Base-by-base conservation (phyloP, 2,329 filamentous ascomycete genomes). In the Talaromyces sp. region DNA sequence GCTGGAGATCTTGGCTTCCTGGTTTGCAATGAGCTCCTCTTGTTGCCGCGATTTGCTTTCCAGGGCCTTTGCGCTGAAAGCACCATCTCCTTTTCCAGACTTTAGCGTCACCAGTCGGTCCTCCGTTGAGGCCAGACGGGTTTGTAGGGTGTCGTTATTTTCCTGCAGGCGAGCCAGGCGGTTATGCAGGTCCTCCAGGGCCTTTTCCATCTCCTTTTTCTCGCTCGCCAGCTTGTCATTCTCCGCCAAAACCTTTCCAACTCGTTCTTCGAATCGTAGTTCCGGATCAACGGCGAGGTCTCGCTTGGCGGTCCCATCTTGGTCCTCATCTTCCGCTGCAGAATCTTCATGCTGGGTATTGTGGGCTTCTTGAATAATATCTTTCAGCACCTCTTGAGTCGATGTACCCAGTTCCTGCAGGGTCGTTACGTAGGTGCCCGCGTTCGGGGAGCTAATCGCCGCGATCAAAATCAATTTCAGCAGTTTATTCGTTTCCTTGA, bases 1-100 rank as follows among this genome's bases (percentile, higher is more conserved):
- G 34, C 82, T 79, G 61, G 89, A 84, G 10, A 88, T 76, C 67
- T 90, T 84, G 23, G 83, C 82, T 72, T 93, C 90, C 67, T 91
- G 85, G 28, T 81, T 83, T 44, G 87, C 86, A 69, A 93, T 92
- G 56, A 91, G 79, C 62, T 88, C 83, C 72, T 91, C 87, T 68
- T 89, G 87, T 67, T 91, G 76, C 36, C 75, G 73, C 5, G 76
- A 87, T 80, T 67, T 89, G 76, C 63, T 81, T 75, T 74, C 75
- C 40, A 78, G 63, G 1, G 73, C 74, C 65, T 74, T 78, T 57
- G 71, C 73, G 64, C 74, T 76, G 77, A 82, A 70, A 77, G 84
- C 73, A 78, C 73, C 62, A 52, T 78, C 77, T 9, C 75, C 77
- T 59, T 79, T 77, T 16, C 78, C 78, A n/a, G 78, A 79, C 60